A percentile compares a stretch with the other conserved stretches of the same genome.
These are phyloP conservation scores for Gymnopilus dilepis DNA, from an alignment of 768 basidiomycete genomes.

Conservation along the genomic window DNA sequence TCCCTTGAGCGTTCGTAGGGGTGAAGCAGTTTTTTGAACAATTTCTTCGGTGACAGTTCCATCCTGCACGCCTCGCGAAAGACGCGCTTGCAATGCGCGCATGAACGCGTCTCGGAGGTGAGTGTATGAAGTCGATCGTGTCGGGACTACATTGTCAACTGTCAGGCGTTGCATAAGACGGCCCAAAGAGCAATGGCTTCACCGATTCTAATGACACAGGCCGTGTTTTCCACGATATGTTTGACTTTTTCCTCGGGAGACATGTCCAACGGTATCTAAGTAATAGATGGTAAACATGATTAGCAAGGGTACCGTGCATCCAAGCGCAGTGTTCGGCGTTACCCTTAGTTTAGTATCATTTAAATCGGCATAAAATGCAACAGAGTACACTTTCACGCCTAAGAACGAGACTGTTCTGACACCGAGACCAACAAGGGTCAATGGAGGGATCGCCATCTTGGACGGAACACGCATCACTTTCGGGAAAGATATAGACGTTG, in stretches of 20 bases:
- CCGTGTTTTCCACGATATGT: slow-evolving; percentile 66
- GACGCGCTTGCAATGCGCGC: slow-evolving; percentile 68
- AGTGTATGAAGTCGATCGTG: slow-evolving; percentile 74
- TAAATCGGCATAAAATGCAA: slow-evolving; percentile 89
- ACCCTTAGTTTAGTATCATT: slow-evolving; percentile 67
- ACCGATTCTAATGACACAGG: slow-evolving; percentile 81
- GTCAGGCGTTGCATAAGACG: background rate
- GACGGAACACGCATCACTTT: slow-evolving; percentile 66
- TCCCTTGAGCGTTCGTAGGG: slow-evolving; percentile 74
- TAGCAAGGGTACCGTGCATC: background rate
- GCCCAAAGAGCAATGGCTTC: slow-evolving; percentile 18
- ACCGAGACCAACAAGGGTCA: slow-evolving; percentile 82
- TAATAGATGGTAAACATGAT: slow-evolving; percentile 6
- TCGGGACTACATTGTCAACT: slow-evolving; percentile 61
- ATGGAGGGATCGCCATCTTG: slow-evolving; percentile 61
- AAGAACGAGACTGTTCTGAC: slow-evolving; percentile 91
- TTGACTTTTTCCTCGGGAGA: slow-evolving; percentile 73
- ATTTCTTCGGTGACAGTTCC: slow-evolving; percentile 63
- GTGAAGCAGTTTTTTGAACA: slow-evolving; percentile 59
- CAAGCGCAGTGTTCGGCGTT: slow-evolving; percentile 16
- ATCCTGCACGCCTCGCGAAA: slow-evolving; percentile 55
- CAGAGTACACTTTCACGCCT: slow-evolving; percentile 85
- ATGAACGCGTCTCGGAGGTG: slow-evolving; percentile 87
- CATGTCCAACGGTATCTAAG: slow-evolving; percentile 59
- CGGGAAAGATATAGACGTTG: slow-evolving; percentile 77